Base-by-base conservation (phyloP, 345 rosid species). In the Diplotaxis tenuifolia region DNA sequence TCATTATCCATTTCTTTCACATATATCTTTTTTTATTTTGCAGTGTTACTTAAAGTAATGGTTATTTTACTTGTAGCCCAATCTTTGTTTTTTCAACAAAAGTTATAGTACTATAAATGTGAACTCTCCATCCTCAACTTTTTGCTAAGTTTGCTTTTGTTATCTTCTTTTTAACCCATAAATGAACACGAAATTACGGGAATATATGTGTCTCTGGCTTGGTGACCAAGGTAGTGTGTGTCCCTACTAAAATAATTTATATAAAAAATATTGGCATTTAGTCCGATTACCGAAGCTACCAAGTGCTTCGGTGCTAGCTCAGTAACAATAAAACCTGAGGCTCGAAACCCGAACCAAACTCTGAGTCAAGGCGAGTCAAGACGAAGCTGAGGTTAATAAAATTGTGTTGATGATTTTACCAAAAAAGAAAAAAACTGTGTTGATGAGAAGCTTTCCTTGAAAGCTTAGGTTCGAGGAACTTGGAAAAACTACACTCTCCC, bases 201-300 rank as follows among this genome's bases (percentile, higher is more conserved):
- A 56, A 55, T 15, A 34, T 1, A n/a, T 40, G 47, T 42, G 57
- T 8, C 6, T 49, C 3, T 65, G 55, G 75, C 91, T 86, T 88
- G 92, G 84, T 62, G 75, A 61, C 72, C 96, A 89, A 84, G 85
- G 34, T 61, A 25, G 32, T 1, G 1, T 1, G 1, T 18, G 75
- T 38, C 45, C 73, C 83, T 58, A 79, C 79, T 71, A 19, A 28
- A 20, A 19, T 7, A 18, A 9, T 0, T 10, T 31, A 71, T 31
- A 84, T 72, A 85, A 88, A 47, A 59, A 12, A 36, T 18, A 42
- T 34, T 42, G 63, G 75, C 89, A 71, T 75, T 36, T 0, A 18
- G 12, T 80, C 50, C 88, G 82, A 22, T 66, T 71, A 19, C 57
- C 84, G 52, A 78, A 42, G 81, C 77, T 58, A 40, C 67, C 54